These are phyloP conservation scores for Lasiodiplodia sp. DNA, from an alignment of 2,329 filamentous ascomycete genomes.

Conservation along the genomic window DNA sequence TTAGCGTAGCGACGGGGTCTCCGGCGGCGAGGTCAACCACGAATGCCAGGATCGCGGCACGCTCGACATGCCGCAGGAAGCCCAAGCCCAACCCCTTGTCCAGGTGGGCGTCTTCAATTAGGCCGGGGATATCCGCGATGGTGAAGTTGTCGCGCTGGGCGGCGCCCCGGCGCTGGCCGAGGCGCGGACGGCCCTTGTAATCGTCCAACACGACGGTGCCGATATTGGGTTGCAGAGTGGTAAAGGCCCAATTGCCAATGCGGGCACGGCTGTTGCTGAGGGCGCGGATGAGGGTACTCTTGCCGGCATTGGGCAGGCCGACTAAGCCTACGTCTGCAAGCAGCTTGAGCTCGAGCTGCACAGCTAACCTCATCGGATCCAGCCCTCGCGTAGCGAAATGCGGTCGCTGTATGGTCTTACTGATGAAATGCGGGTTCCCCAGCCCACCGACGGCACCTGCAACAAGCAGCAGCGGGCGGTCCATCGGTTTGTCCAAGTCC, in stretches of 20 bases:
- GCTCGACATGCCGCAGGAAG: constrained; percentile 93
- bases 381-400: constrained; percentile 91
- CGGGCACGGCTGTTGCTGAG: constrained; percentile 88
- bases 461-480: constrained; percentile 82
- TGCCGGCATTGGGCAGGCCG: constrained; percentile 93
- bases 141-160: constrained; percentile 78
- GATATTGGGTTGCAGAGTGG: constrained; percentile 92
- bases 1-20: constrained; percentile 79
- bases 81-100: constrained; percentile 90
- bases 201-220: constrained; percentile 94
- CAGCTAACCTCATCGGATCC: constrained; percentile 74
- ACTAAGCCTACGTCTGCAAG: constrained; percentile 95
- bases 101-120: constrained; percentile 91
- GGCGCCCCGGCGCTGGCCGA: constrained; percentile 56
- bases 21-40: constrained; percentile 85
- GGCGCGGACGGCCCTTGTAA: constrained; percentile 74
- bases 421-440: constrained; percentile 92
- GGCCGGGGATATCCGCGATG: constrained; percentile 92
- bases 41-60: constrained; percentile 90
- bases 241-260: constrained; percentile 96
- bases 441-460: constrained; percentile 88
- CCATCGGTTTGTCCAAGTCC: constrained; percentile 72
- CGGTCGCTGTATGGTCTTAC: constrained; percentile 75
- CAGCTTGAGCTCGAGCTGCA: constrained; percentile 92
- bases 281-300: constrained; percentile 88